Percentiles rank a stretch among this genome's conserved stretches.
Conservation (phyloP, 345 rosid species). For the Camelina hispida region DNA sequence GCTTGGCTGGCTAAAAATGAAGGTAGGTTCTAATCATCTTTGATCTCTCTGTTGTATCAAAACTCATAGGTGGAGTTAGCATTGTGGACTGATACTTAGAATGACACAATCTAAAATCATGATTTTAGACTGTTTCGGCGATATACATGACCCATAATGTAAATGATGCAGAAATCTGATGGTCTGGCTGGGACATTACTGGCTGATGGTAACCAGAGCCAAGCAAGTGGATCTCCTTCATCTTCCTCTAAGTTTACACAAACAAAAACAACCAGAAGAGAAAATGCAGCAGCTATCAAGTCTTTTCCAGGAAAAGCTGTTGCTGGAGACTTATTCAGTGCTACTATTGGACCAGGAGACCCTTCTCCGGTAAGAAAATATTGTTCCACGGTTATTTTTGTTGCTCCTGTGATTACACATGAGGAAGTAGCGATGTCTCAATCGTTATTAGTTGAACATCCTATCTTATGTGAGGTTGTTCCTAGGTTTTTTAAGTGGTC, state of each 20-base stretch:
- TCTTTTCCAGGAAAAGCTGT: slow-evolving; percentile 72
- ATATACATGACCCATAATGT: slow-evolving; percentile 16
- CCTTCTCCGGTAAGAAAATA: slow-evolving; percentile 62
- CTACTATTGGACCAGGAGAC: slow-evolving; percentile 55
- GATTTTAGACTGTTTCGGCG: slow-evolving; percentile 6
- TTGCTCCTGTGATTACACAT: slow-evolving; percentile 20
- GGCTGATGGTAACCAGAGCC: slow-evolving; percentile 65
- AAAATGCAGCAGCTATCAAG: slow-evolving; percentile 48
- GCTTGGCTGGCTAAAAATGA: slow-evolving; percentile 94
- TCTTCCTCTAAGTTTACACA: slow-evolving; percentile 69
- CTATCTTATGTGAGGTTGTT: slow-evolving; percentile 2
- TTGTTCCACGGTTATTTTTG: slow-evolving; percentile 13
- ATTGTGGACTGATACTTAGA: slow-evolving; percentile 21
- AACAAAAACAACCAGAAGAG: slow-evolving; percentile 67
- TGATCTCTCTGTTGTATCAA: slow-evolving; percentile 20
- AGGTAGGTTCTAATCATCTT: slow-evolving; percentile 51
- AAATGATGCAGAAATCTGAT: slow-evolving; percentile 73
- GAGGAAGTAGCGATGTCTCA: slow-evolving; percentile 1
- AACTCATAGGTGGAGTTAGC: slow-evolving; percentile 22
- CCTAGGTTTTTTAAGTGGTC: slow-evolving; percentile 28
- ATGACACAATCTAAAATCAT: slow-evolving; percentile 10
- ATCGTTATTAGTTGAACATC: neutral
- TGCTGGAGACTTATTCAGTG: slow-evolving; percentile 76
- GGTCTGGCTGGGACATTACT: slow-evolving; percentile 55
- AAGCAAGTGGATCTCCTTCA: slow-evolving; percentile 66